phyloP scores from a whole-genome alignment of 345 rosid genomes.

The Tarenaya hassleriana region DNA sequence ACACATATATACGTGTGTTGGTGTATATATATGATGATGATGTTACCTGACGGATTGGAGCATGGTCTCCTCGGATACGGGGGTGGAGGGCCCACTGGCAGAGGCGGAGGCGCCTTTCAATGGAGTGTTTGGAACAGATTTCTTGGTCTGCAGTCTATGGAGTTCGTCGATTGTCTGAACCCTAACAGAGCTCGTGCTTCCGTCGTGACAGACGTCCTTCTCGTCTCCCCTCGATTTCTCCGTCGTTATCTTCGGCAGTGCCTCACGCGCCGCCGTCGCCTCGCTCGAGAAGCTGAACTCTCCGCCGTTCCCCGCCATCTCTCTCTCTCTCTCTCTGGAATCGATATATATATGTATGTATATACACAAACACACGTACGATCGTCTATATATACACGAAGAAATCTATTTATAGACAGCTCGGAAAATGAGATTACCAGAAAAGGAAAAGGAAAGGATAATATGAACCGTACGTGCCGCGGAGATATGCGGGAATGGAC shows the following conservation, averaged over 20 bases:
- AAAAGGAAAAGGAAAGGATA: too few species aligned
- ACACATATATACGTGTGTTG: neutral
- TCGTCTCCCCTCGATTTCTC: conserved; percentile 10
- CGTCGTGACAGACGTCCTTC: conserved; percentile 54
- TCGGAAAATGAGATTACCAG: too few species aligned
- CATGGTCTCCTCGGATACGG: conserved; percentile 53
- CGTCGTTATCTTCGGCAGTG: conserved; percentile 32
- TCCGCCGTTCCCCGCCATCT: conserved; percentile 24
- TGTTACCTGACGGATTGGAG: conserved; percentile 90
- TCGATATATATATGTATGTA: too few species aligned
- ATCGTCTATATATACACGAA: too few species aligned
- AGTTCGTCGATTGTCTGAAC: conserved; percentile 93
- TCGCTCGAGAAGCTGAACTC: conserved; percentile 29
- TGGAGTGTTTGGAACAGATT: conserved; percentile 78
- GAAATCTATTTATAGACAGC: too few species aligned
- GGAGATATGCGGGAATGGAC: too few species aligned
- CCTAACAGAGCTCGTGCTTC: conserved; percentile 49
- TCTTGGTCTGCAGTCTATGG: conserved; percentile 81
- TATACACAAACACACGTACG: too few species aligned
- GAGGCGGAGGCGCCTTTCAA: conserved; percentile 24
- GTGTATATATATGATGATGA: neutral
- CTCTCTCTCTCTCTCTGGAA: neutral
- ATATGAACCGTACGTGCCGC: conserved; percentile 91
- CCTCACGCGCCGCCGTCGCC: conserved; percentile 31
- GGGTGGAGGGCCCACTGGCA: conserved; percentile 36